Evolutionary conservation across 768 basidiomycete genomes (phyloP), one percentile per base, ranked within the genome.

Genomic region (Suillus subaureus): DNA sequence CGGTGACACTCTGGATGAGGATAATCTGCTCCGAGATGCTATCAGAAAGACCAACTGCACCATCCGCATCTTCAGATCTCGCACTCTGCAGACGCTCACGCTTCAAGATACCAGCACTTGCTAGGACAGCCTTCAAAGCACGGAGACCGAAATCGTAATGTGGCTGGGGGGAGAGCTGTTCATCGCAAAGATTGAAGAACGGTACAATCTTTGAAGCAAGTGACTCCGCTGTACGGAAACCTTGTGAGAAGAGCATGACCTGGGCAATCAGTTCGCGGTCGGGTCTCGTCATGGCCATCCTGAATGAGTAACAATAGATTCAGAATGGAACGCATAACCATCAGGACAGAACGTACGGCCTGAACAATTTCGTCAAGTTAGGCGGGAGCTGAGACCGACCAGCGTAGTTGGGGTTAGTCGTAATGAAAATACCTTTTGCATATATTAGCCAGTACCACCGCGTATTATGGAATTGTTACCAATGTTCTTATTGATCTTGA

Each of bases 91-190:
- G 80, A 26, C 95, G 89, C 77, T 95, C 93, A 69, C 97, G 90
- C 80, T 99, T 99, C 69, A 99, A 84, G 67, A 97, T 96, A 86
- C 97, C 97, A 52, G 97, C 97, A 74, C 95, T 97, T 16, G 94
- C 89, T 35, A 99, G 84, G 6, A 99, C 97, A 35, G 97, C 93
- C 76, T 99, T 99, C 64, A 99, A 83, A 4, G 97, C 97, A 68
- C 97, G 94, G 39, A 99, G 84, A 80, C 97, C 97, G 72, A 99
- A 99, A 81, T 99, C 97, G 74, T 99, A 99, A 80, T 99, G 97
- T 2, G 96, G 95, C 72, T 99, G 97, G 28, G 93, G 89, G 1
- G 97, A 99, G 26, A 99, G 85, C 70, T 99, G 97, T 71, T 99
- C 97, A 66, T 96, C 91, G 69, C 97, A 99, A 63, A 99, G 90